These are phyloP conservation scores for Neophaeococcomyces mojaviensis DNA, from an alignment of 2,329 filamentous ascomycete genomes.

Conservation along the genomic window DNA sequence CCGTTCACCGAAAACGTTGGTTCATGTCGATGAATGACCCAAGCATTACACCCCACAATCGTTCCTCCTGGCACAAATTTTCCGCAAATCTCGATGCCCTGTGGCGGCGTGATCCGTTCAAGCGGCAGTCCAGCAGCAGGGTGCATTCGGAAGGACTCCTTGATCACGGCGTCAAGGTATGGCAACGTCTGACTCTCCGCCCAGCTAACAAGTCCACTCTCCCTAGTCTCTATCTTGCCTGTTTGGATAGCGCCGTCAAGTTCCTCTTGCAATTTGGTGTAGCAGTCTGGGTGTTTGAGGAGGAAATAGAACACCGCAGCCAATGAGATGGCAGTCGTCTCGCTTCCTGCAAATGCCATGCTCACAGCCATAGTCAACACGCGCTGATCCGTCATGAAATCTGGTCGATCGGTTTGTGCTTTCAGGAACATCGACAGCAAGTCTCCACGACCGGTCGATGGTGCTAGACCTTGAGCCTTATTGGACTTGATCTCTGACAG, in stretches of 20 bases:
- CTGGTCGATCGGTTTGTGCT: constrained; percentile 20
- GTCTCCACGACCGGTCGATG: constrained; percentile 11
- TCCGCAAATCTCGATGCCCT: constrained; percentile 59
- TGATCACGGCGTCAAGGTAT: constrained; percentile 70
- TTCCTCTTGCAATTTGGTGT: constrained; percentile 20
- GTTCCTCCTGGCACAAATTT: constrained; percentile 61
- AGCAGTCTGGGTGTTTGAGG: constrained; percentile 50
- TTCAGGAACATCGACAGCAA: constrained; percentile 24
- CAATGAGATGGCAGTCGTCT: constrained; percentile 71
- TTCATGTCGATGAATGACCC: constrained; percentile 62
- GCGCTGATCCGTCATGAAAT: constrained; percentile 26
- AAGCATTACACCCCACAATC: constrained; percentile 66
- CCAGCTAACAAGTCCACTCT: constrained; percentile 17
- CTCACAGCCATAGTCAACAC: constrained; percentile 25
- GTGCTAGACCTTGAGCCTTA: background rate
- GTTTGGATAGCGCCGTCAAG: constrained; percentile 17
- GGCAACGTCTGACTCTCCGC: constrained; percentile 59
- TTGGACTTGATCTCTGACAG: constrained; percentile 40
- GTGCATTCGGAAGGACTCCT: constrained; percentile 70
- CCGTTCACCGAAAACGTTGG: constrained; percentile 55
- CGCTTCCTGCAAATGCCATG: constrained; percentile 57
- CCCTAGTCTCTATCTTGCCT: constrained; percentile 14
- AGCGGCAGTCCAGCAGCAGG: constrained; percentile 66
- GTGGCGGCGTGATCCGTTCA: constrained; percentile 61
- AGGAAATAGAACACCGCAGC: constrained; percentile 67